Percentiles rank a stretch among this genome's conserved stretches.
Conservation (phyloP, 495 filamentous ascomycete species). For the Daldinia loculata region DNA sequence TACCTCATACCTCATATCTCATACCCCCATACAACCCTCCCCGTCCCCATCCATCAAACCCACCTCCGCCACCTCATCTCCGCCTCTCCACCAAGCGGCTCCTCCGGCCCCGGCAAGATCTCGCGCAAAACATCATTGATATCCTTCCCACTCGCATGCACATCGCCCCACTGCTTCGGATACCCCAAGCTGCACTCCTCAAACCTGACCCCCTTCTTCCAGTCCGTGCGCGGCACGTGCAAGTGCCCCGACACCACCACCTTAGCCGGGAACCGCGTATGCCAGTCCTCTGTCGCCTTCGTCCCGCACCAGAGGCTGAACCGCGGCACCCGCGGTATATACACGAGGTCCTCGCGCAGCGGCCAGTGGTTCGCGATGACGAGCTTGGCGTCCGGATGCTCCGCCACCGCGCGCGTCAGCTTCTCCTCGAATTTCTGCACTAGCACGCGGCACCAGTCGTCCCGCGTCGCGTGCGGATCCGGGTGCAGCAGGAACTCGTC, state of each 20-base stretch:
- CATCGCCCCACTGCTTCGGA: slow-evolving; percentile 47
- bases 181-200: slow-evolving; percentile 50
- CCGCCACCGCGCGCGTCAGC: slow-evolving; percentile 22
- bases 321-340: slow-evolving; percentile 45
- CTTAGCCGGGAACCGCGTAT: slow-evolving; percentile 43
- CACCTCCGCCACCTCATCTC: slow-evolving; percentile 41
- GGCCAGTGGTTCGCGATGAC: slow-evolving; percentile 49
- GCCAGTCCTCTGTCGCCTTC: slow-evolving; percentile 47
- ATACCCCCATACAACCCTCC: not conserved
- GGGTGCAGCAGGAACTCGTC: slow-evolving; percentile 49
- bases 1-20: not conserved
- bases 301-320: slow-evolving; percentile 51
- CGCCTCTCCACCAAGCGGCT: slow-evolving; percentile 34
- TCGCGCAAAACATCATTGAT: slow-evolving; percentile 47
- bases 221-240: slow-evolving; percentile 49
- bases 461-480: slow-evolving; percentile 43
- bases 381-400: slow-evolving; percentile 26
- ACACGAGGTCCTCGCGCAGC: slow-evolving; percentile 48
- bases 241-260: slow-evolving; percentile 48
- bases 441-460: slow-evolving; percentile 44
- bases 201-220: slow-evolving; percentile 46
- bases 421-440: slow-evolving; percentile 34
- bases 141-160: slow-evolving; percentile 31
- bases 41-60: slow-evolving; percentile 22
- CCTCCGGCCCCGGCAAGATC: slow-evolving; percentile 44